Evolutionary conservation across 176 grass and related monocot genomes (phyloP).

Genomic region (Canna indica): DNA sequence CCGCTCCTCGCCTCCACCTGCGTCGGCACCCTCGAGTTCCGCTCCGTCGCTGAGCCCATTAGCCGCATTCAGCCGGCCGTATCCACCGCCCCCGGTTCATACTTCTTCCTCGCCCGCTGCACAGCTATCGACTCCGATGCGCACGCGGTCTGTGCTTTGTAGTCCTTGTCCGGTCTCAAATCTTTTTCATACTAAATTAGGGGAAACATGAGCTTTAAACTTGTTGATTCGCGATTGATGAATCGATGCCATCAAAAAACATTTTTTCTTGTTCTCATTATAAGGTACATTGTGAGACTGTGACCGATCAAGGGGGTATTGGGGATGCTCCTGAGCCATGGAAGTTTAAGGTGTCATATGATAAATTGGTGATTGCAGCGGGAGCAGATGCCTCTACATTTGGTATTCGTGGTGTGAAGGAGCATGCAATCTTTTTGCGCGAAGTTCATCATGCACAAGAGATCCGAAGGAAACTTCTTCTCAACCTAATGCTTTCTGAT

Average conservation of each 20-base stretch:
- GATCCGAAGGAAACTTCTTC: constrained; percentile 85
- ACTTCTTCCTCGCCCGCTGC: constrained; percentile 77
- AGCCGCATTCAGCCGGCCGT: constrained; percentile 74
- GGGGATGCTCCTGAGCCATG: constrained; percentile 51
- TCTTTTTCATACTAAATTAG: background rate
- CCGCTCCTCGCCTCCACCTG: constrained; percentile 88
- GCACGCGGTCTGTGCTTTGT: constrained; percentile 23
- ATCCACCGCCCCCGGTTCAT: constrained; percentile 39
- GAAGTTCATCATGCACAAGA: constrained; percentile 93
- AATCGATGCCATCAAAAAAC: no score
- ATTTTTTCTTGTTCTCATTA: no score
- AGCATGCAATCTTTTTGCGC: constrained; percentile 87
- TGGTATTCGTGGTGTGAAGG: constrained; percentile 67
- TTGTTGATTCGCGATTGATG: no score
- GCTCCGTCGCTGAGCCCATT: constrained; percentile 78
- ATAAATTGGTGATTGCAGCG: constrained; percentile 80
- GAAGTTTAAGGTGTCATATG: constrained; percentile 94
- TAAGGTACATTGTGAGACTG: constrained; percentile 28
- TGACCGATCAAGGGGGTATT: constrained; percentile 32
- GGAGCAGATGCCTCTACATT: constrained; percentile 91
- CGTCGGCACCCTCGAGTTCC: constrained; percentile 84
- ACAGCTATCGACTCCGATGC: constrained; percentile 39
- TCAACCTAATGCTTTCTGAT: constrained; percentile 89
- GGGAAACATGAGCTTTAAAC: background rate
- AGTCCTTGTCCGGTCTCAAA: no score